These are phyloP conservation scores for Mitragyna speciosa DNA, from an alignment of 257 asterid genomes.

Conservation along the genomic window DNA sequence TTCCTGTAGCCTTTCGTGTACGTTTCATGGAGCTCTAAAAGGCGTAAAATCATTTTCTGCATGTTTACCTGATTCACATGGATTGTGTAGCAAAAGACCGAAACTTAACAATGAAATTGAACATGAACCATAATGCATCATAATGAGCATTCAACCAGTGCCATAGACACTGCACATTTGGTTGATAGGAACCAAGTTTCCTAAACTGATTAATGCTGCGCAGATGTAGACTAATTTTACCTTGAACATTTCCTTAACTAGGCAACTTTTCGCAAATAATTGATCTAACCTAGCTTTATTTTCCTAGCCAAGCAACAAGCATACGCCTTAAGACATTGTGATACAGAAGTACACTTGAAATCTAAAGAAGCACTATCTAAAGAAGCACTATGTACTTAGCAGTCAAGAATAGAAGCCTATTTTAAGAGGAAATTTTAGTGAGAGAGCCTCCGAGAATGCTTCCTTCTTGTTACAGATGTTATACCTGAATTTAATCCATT, in stretches of 20 bases:
- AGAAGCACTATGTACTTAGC: background rate
- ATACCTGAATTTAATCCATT: slow-evolving; percentile 37
- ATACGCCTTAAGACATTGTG: slow-evolving; percentile 6
- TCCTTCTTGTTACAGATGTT: slow-evolving; percentile 30
- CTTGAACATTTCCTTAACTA: background rate
- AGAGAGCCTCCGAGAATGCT: slow-evolving; percentile 54
- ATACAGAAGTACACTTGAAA: background rate
- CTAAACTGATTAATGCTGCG: background rate
- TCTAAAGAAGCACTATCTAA: background rate
- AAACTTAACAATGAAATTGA: background rate
- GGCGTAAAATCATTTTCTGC: background rate
- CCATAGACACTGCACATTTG: background rate
- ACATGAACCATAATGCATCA: background rate
- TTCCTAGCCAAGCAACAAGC: background rate
- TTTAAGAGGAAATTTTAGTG: slow-evolving; percentile 28
- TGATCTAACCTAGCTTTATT: background rate
- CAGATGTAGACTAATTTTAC: background rate
- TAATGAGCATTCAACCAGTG: background rate
- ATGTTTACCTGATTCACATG: background rate
- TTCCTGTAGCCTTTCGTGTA: background rate
- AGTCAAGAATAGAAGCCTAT: background rate
- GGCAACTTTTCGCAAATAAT: no score
- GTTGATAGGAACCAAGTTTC: background rate
- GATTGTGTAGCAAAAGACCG: background rate
- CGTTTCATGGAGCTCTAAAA: background rate